Evolutionary conservation across 371 early-diverging fungal species (phyloP).

Genomic region (Mucor lusitanicus): DNA sequence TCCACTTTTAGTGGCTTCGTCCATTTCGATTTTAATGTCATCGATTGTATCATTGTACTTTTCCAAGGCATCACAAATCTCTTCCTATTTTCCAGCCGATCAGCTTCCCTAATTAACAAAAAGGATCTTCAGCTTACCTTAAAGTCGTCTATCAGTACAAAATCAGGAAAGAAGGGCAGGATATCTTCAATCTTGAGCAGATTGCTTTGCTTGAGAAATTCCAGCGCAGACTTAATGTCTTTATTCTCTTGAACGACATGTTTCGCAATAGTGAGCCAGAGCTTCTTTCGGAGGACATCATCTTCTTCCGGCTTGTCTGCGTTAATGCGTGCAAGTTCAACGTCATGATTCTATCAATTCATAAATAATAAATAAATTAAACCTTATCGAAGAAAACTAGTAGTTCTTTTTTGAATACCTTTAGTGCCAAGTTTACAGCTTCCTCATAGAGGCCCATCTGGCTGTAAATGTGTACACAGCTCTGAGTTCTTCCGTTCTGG

Average conservation of each 20-base stretch:
- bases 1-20: conserved; percentile 86
- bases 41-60: conserved; percentile 84
- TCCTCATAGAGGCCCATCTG: conserved; percentile 84
- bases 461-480: conserved; percentile 84
- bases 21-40: conserved; percentile 84
- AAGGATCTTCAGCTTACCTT: conserved; percentile 41
- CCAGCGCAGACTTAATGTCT: conserved; percentile 86
- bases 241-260: conserved; percentile 83
- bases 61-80: conserved; percentile 84
- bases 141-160: conserved; percentile 93
- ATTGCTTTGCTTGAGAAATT: conserved; percentile 76
- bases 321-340: conserved; percentile 88
- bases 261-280: conserved; percentile 93
- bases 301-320: conserved; percentile 87
- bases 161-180: conserved; percentile 94
- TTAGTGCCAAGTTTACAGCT: conserved; percentile 83
- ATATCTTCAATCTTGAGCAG: conserved; percentile 95
- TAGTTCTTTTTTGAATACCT: conserved; percentile 42
- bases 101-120: not conserved
- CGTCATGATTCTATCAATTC: conserved; percentile 73
- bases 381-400: conserved; percentile 53
- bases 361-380: conserved; percentile 79
- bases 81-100: conserved; percentile 46
- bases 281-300: conserved; percentile 75
- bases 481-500: conserved; percentile 71